Evolutionary conservation across 495 filamentous ascomycete genomes (phyloP).

Genomic region (Haplographium delicatum): DNA sequence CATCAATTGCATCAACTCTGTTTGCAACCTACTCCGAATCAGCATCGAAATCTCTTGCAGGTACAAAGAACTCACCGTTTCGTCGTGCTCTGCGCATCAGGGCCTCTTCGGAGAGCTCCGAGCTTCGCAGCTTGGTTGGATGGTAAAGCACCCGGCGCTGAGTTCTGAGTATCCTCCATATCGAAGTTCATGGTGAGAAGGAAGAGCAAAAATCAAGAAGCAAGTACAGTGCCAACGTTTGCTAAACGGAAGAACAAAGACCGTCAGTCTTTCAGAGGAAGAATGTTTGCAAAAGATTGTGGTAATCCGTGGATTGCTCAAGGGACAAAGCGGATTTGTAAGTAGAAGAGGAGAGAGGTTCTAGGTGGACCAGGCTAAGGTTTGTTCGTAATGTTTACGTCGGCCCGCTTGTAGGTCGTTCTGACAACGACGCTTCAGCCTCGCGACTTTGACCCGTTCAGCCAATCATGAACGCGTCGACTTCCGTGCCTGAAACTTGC

Average conservation of each 20-base stretch:
- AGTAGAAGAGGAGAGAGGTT: slow-evolving; percentile 4
- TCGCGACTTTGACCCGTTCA: background rate
- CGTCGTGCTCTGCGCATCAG: slow-evolving; percentile 67
- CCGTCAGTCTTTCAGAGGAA: slow-evolving; percentile 4
- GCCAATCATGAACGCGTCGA: slow-evolving; percentile 21
- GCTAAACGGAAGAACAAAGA: slow-evolving; percentile 11
- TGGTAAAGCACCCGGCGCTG: slow-evolving; percentile 52
- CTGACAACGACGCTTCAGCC: slow-evolving; percentile 15
- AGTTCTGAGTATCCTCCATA: slow-evolving; percentile 66
- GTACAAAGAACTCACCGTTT: slow-evolving; percentile 55
- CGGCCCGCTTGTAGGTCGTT: background rate
- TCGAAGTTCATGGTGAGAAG: slow-evolving; percentile 24
- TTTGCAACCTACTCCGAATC: slow-evolving; percentile 67
- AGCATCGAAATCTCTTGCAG: slow-evolving; percentile 3
- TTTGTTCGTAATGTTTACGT: slow-evolving; percentile 5
- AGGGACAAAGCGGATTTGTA: slow-evolving; percentile 12
- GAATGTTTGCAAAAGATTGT: slow-evolving; percentile 9
- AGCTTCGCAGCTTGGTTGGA: slow-evolving; percentile 52
- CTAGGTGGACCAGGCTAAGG: background rate
- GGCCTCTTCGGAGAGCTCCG: slow-evolving; percentile 45
- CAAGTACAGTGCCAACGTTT: background rate
- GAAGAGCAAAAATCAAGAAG: slow-evolving; percentile 7
- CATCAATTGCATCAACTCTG: slow-evolving; percentile 98
- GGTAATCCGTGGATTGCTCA: background rate
- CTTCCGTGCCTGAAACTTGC: slow-evolving; percentile 17